These are phyloP conservation scores for Fagopyrum homotropicum DNA, from an alignment of 148 eudicot species.

Conservation along the genomic window DNA sequence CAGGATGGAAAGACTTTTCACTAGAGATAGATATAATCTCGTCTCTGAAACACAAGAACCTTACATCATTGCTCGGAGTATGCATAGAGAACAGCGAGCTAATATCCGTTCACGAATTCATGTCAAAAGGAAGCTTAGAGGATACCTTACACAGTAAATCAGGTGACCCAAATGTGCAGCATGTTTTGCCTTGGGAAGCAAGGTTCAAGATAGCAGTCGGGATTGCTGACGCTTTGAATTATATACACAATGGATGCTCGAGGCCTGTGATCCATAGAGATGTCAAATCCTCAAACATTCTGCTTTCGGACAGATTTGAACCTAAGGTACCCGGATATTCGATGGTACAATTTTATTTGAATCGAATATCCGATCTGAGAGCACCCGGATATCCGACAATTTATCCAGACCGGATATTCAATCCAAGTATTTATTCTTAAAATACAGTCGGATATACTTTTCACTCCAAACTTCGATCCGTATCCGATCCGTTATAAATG, in stretches of 20 bases:
- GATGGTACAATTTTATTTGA: too few relatives aligned
- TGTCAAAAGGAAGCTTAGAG: slow-evolving; percentile 71
- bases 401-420: too few relatives aligned
- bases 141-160: slow-evolving; percentile 63
- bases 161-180: slow-evolving; percentile 34
- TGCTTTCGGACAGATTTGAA: slow-evolving; percentile 58
- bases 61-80: slow-evolving; percentile 73
- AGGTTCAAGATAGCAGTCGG: slow-evolving; percentile 66
- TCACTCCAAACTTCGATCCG: neutral
- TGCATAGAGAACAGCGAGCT: slow-evolving; percentile 56
- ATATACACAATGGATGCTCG: slow-evolving; percentile 63
- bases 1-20: slow-evolving; percentile 64
- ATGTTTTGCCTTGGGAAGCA: slow-evolving; percentile 58
- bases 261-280: slow-evolving; percentile 82
- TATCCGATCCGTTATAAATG: too few relatives aligned
- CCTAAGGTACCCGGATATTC: slow-evolving; percentile 47
- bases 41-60: slow-evolving; percentile 51
- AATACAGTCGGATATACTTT: neutral
- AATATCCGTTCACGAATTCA: slow-evolving; percentile 68
- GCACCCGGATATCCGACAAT: too few relatives aligned
- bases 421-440: too few relatives aligned
- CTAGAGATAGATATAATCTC: slow-evolving; percentile 76
- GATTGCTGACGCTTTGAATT: slow-evolving; percentile 69
- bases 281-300: slow-evolving; percentile 93
- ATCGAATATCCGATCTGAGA: too few relatives aligned